These are phyloP conservation scores for Ceratocystis colombiana DNA, from an alignment of 2,329 filamentous ascomycete genomes.

Conservation along the genomic window DNA sequence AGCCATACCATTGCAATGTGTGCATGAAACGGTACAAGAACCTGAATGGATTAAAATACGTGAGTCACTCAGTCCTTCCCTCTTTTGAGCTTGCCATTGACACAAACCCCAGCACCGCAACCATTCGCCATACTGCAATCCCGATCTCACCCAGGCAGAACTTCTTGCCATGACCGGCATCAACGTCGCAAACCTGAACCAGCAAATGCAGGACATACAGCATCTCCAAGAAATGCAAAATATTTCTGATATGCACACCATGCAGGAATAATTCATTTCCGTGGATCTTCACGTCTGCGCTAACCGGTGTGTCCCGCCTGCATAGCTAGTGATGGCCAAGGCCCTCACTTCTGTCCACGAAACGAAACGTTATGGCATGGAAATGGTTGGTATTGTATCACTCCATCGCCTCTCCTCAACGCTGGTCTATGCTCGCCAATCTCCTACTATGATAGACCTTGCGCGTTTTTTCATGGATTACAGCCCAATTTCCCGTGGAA, in stretches of 20 bases:
- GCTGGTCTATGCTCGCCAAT: background rate
- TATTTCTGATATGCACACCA: constrained; percentile 23
- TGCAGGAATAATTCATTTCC: constrained; percentile 21
- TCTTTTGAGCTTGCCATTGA: constrained; percentile 6
- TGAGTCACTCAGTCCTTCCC: constrained; percentile 35
- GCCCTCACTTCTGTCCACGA: constrained; percentile 1
- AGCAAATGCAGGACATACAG: constrained; percentile 20
- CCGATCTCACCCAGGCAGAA: constrained; percentile 26
- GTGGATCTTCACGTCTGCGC: background rate
- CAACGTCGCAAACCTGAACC: constrained; percentile 22
- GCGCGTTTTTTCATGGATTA: background rate
- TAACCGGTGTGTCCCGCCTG: background rate
- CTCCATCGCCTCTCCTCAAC: background rate
- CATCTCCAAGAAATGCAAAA: constrained; percentile 24
- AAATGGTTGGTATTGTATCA: background rate
- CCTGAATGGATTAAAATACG: constrained; percentile 93
- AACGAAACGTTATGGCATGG: background rate
- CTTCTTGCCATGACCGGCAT: constrained; percentile 25
- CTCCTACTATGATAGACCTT: background rate
- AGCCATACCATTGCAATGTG: constrained; percentile 93
- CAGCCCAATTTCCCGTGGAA: background rate
- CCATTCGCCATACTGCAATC: constrained; percentile 27
- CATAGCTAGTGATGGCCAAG: background rate
- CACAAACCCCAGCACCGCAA: constrained; percentile 25
- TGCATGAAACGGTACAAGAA: constrained; percentile 99